Conservation (phyloP, 179 eudicot genomes). For the Dionaea muscipula region DNA sequence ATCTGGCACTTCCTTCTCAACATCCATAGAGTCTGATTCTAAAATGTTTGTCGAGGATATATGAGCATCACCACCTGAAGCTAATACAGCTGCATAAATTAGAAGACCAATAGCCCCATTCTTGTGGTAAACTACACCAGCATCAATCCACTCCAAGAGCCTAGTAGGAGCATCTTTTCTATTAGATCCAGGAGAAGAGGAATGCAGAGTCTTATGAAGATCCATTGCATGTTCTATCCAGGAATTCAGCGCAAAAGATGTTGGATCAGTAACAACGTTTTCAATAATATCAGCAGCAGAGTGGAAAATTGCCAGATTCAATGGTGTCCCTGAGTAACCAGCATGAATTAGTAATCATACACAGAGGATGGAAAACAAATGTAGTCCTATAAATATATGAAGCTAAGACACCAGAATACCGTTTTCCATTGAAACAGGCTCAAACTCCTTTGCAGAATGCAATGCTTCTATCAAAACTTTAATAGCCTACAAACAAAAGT, state of each 20-base stretch:
- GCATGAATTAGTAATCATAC: not conserved
- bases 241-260: constrained; percentile 63
- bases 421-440: constrained; percentile 37
- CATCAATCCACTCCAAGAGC: constrained; percentile 96
- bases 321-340: constrained; percentile 57
- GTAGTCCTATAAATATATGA: not conserved
- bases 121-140: constrained; percentile 76
- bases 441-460: constrained; percentile 70
- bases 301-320: constrained; percentile 87
- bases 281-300: constrained; percentile 92
- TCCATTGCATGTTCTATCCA: constrained; percentile 88
- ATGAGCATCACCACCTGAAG: constrained; percentile 96
- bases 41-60: constrained; percentile 67
- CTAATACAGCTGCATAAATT: constrained; percentile 79
- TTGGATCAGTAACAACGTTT: constrained; percentile 74
- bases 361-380: not conserved
- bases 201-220: constrained; percentile 71
- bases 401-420: constrained; percentile 30
- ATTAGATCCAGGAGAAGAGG: constrained; percentile 89
- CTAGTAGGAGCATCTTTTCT: constrained; percentile 94
- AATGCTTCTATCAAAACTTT: constrained; percentile 62
- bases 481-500: constrained; percentile 47
- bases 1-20: constrained; percentile 65
- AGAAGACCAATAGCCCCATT: constrained; percentile 86
- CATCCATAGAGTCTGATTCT: constrained; percentile 70